phyloP scores from a whole-genome alignment of 1,139 yeast genomes.

The Protomyces macrosporus region DNA sequence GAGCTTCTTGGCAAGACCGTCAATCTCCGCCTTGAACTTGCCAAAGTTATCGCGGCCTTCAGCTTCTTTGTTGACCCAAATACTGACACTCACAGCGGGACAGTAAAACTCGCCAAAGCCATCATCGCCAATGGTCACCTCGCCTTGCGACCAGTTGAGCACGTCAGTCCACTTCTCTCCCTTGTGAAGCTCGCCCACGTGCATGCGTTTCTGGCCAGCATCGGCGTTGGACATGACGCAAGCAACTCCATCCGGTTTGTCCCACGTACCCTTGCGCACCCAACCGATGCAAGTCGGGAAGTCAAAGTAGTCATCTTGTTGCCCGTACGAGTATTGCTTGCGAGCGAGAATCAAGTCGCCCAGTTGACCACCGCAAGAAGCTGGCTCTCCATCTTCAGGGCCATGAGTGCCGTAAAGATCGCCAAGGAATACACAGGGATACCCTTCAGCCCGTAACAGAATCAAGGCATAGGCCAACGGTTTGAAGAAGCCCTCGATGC shows the following conservation, averaged over 20 bases:
- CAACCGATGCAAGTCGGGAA: constrained; percentile 31
- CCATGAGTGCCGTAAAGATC: constrained; percentile 31
- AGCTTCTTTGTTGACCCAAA: constrained; percentile 30
- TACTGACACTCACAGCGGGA: constrained; percentile 30
- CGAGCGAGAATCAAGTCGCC: constrained; percentile 30
- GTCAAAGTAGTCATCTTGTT: constrained; percentile 29
- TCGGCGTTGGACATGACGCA: constrained; percentile 32
- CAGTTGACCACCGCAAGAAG: constrained; percentile 31
- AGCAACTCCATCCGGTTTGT: constrained; percentile 30
- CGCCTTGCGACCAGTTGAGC: constrained; percentile 28
- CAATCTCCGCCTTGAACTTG: constrained; percentile 16
- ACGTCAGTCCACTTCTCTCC: constrained; percentile 32
- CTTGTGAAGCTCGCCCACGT: constrained; percentile 30
- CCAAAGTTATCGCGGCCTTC: constrained; percentile 30
- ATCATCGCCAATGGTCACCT: constrained; percentile 29
- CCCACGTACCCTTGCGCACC: constrained; percentile 33
- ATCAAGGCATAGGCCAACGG: constrained; percentile 32
- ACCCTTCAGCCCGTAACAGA: constrained; percentile 31
- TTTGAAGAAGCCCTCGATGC: constrained; percentile 32
- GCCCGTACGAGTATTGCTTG: constrained; percentile 31
- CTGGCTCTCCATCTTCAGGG: constrained; percentile 26
- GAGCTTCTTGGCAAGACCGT: constrained; percentile 9
- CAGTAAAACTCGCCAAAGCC: constrained; percentile 31
- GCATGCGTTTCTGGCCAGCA: constrained; percentile 31
- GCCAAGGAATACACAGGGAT: constrained; percentile 33